Conservation (phyloP, 2,329 filamentous ascomycete species). For the Penicillium sp. region DNA sequence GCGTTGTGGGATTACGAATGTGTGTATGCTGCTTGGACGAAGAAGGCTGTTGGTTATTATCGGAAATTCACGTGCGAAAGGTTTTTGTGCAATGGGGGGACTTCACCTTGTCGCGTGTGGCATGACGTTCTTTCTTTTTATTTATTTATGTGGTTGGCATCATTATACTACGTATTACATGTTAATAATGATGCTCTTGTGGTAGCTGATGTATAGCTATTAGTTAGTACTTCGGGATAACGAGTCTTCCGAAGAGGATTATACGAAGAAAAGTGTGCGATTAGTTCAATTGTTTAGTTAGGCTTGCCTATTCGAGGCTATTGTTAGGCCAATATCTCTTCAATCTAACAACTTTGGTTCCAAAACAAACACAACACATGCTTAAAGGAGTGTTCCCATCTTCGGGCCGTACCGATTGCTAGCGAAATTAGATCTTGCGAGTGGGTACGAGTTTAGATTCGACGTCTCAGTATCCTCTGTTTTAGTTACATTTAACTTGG, state of each 20-base stretch:
- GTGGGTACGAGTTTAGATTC: no score
- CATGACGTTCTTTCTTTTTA: not conserved
- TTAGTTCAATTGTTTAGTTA: not conserved
- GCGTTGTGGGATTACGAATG: conserved; percentile 6
- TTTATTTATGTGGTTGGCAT: not conserved
- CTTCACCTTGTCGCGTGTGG: not conserved
- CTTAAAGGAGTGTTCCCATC: not conserved
- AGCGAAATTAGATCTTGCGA: no score
- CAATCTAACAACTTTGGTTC: not conserved
- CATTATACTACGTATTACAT: not conserved
- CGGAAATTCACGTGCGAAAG: not conserved
- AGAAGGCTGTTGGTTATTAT: not conserved
- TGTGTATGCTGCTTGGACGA: not conserved
- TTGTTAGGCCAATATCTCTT: not conserved
- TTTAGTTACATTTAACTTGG: no score
- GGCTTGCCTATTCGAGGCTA: not conserved
- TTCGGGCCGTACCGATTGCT: not conserved
- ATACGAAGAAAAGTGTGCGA: not conserved
- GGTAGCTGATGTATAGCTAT: not conserved
- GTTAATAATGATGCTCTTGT: not conserved
- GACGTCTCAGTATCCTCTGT: not conserved
- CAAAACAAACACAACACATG: no score
- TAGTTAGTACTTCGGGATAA: not conserved
- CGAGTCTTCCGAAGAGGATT: not conserved
- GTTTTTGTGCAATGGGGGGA: not conserved